These are phyloP conservation scores for Coemansia pectinata DNA, from an alignment of 192 early-diverging fungal species.

Conservation along the genomic window DNA sequence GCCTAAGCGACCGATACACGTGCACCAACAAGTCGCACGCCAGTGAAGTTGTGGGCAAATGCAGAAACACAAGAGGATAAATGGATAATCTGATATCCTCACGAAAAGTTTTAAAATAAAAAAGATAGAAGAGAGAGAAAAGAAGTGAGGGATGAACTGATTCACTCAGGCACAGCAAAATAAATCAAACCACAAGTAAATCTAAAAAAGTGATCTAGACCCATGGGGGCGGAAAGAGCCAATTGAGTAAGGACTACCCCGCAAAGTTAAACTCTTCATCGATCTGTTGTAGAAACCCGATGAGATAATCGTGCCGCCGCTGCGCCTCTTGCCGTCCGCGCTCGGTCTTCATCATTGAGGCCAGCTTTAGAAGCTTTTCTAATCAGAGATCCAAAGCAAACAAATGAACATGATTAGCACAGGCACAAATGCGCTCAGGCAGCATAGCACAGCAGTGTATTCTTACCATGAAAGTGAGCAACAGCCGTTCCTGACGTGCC, in stretches of 20 bases:
- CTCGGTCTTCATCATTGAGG: conserved; percentile 66
- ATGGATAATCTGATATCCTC: too few species aligned
- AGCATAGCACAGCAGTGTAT: background rate
- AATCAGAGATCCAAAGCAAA: background rate
- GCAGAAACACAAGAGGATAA: background rate
- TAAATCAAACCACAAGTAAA: too few species aligned
- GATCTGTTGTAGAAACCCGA: conserved; percentile 58
- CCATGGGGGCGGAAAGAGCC: too few species aligned
- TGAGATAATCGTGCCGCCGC: conserved; percentile 62
- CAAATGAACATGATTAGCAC: background rate
- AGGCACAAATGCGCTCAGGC: background rate
- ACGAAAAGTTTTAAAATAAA: too few species aligned
- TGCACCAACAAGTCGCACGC: background rate
- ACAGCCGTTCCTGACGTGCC: conserved; percentile 59
- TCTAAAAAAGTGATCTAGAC: too few species aligned
- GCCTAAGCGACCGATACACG: background rate
- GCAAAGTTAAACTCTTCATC: conserved; percentile 57
- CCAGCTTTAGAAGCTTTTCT: conserved; percentile 69
- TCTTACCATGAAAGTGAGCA: conserved; percentile 66
- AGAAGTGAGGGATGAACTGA: too few species aligned
- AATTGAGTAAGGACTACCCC: too few species aligned
- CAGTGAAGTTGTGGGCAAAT: background rate
- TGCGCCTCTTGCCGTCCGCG: conserved; percentile 58
- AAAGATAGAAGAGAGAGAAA: too few species aligned
- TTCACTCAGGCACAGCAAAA: too few species aligned